These are phyloP conservation scores for Petunia secreta DNA, from an alignment of 257 asterid genomes.

Conservation along the genomic window DNA sequence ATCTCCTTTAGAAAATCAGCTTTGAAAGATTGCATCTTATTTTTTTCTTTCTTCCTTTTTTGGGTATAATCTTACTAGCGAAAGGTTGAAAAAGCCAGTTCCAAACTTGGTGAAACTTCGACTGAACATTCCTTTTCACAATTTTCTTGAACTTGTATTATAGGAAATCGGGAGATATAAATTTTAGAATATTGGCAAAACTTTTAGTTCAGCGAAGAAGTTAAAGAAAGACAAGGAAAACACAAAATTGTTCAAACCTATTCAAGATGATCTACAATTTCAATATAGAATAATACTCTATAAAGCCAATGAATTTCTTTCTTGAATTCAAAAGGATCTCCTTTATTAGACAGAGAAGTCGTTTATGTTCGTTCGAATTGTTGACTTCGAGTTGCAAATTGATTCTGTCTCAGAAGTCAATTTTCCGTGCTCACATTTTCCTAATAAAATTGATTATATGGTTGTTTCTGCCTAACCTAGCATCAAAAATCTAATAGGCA, in stretches of 20 bases:
- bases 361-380: neutral
- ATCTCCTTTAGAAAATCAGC: neutral
- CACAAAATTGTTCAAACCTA: neutral
- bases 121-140: neutral
- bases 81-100: neutral
- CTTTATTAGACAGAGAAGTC: neutral
- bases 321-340: neutral
- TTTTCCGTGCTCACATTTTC: neutral
- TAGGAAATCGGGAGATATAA: neutral
- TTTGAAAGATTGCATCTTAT: neutral
- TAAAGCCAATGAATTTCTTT: neutral
- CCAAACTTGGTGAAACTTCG: neutral
- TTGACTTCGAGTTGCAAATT: constrained; percentile 10
- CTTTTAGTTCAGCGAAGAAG: neutral
- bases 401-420: neutral
- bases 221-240: neutral
- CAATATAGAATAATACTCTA: neutral
- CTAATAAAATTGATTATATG: neutral
- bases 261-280: neutral
- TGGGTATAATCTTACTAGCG: neutral
- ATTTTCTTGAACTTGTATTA: neutral
- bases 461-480: neutral
- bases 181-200: neutral
- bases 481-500: neutral
- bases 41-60: neutral